Base-by-base conservation (phyloP, 2,329 filamentous ascomycete genomes). In the Apiospora sp. region DNA sequence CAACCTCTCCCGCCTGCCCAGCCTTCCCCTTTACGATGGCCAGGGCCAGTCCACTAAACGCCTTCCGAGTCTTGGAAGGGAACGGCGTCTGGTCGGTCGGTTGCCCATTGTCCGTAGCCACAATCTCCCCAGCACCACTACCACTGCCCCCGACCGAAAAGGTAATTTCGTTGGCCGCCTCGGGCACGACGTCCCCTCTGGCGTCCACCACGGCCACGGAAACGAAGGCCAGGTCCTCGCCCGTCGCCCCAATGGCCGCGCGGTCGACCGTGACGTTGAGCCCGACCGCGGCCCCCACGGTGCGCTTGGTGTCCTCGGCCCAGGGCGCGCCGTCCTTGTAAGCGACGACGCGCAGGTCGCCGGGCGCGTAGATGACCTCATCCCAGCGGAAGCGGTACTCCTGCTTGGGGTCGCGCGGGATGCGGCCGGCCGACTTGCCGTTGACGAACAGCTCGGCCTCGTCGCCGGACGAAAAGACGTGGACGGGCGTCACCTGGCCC, bases 371-470 rank as follows among this genome's bases (percentile, higher is more conserved):
- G 1, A 79, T 77, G 1, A 89, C 83, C 2, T 86, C 78, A 75
- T 89, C 86, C 87, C 87, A 89, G 3, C 87, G 84, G 75, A 89
- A 85, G 24, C 87, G 84, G 75, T 87, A 89, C n/a, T 80, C 76
- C 19, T 76, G 80, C 24, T 68, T 27, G 46, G 79, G 68, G 0
- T 71, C 80, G 67, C 80, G 82, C 72, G 79, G 82, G 73, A 81
- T 75, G 0, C 83, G 78, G 1, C 88, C 87, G 3, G 81, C 81
- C 0, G 86, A 87, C 54, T 81, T 75, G 3, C 85, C 86, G 70
- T 89, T 89, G 16, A 89, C 75, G 73, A 89, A 89, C 2, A 90
- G 78, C 79, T 90, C 87, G 4, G 87, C 88, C 75, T 88, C 86
- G 73, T 89, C 86, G 3, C 80, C 87, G 0, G 84, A 80, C 0